Percentiles rank a stretch among this genome's conserved stretches.
phyloP scores from a whole-genome alignment of 1,284 basidiomycete genomes.

The Laetiporus sulphureus region DNA sequence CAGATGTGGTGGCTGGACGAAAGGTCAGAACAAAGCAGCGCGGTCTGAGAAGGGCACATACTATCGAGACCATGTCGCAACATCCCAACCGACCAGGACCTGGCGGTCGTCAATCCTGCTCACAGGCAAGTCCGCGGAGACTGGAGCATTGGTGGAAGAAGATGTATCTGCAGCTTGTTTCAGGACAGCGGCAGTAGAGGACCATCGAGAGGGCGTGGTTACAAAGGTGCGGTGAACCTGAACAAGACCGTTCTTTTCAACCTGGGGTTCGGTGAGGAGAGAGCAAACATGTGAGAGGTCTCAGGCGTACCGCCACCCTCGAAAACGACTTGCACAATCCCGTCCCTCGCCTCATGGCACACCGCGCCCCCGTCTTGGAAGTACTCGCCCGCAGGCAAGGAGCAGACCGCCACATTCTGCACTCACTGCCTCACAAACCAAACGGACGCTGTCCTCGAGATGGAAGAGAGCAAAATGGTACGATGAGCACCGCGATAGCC shows the following conservation, averaged over 20 bases:
- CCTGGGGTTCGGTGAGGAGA: too few relatives aligned
- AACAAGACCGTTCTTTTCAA: too few relatives aligned
- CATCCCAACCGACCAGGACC: constrained; percentile 64
- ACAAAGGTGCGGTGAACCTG: too few relatives aligned
- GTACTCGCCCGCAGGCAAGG: constrained; percentile 1
- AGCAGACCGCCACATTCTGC: constrained; percentile 5
- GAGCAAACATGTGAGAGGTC: background rate
- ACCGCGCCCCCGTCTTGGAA: background rate
- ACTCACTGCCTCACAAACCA: too few relatives aligned
- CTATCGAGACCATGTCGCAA: constrained; percentile 64
- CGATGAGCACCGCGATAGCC: too few relatives aligned
- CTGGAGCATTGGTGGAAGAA: background rate
- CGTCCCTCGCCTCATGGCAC: background rate
- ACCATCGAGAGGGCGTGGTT: constrained; percentile 3
- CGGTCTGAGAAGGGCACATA: constrained; percentile 30
- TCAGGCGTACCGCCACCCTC: background rate
- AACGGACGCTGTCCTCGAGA: background rate
- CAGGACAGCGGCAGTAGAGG: constrained; percentile 5
- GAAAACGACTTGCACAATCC: background rate
- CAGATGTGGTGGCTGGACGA: constrained; percentile 60
- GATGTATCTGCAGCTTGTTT: background rate
- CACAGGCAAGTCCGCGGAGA: constrained; percentile 41
- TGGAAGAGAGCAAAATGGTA: too few relatives aligned
- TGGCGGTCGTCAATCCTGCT: constrained; percentile 50
- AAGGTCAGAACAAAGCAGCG: background rate